phyloP scores from a whole-genome alignment of 2,329 filamentous ascomycete species.

The Paraphoma chrysanthemicola region DNA sequence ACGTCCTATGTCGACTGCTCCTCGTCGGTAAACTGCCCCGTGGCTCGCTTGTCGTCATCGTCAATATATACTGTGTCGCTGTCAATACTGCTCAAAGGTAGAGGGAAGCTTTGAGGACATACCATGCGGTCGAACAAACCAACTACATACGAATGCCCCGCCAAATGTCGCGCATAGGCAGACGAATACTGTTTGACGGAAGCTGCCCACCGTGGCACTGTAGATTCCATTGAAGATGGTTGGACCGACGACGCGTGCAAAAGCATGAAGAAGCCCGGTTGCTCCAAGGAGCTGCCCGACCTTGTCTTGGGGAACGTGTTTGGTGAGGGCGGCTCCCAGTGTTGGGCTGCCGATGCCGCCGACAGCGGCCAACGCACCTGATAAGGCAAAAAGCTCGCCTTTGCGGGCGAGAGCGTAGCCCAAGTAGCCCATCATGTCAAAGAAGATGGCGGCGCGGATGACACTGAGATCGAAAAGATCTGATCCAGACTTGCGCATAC shows the following conservation, averaged over 20 bases:
- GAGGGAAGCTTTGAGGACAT: slow-evolving; percentile 48
- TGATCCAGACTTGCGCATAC: slow-evolving; percentile 64
- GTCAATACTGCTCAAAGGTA: not conserved
- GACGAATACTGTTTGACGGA: slow-evolving; percentile 84
- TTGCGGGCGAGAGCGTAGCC: slow-evolving; percentile 74
- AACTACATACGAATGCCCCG: slow-evolving; percentile 69
- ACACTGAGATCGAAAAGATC: slow-evolving; percentile 79
- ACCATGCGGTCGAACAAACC: slow-evolving; percentile 78
- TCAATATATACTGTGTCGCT: slow-evolving; percentile 10
- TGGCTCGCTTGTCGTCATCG: slow-evolving; percentile 8
- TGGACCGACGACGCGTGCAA: slow-evolving; percentile 80
- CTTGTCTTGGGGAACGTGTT: slow-evolving; percentile 83
- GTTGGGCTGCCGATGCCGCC: slow-evolving; percentile 88
- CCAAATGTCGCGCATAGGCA: slow-evolving; percentile 72
- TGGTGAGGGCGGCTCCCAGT: slow-evolving; percentile 83
- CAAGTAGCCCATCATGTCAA: slow-evolving; percentile 77
- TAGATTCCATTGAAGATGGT: slow-evolving; percentile 88
- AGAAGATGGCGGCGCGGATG: slow-evolving; percentile 75
- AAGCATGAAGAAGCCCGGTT: slow-evolving; percentile 81
- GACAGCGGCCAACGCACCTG: slow-evolving; percentile 75
- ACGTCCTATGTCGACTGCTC: slow-evolving; percentile 8
- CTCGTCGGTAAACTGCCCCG: slow-evolving; percentile 1
- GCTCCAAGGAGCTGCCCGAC: slow-evolving; percentile 90
- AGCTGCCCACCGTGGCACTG: slow-evolving; percentile 76
- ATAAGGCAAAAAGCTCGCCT: slow-evolving; percentile 70